Evolutionary conservation across 306 rosid species (phyloP).

Genomic region (Argentina anserina): DNA sequence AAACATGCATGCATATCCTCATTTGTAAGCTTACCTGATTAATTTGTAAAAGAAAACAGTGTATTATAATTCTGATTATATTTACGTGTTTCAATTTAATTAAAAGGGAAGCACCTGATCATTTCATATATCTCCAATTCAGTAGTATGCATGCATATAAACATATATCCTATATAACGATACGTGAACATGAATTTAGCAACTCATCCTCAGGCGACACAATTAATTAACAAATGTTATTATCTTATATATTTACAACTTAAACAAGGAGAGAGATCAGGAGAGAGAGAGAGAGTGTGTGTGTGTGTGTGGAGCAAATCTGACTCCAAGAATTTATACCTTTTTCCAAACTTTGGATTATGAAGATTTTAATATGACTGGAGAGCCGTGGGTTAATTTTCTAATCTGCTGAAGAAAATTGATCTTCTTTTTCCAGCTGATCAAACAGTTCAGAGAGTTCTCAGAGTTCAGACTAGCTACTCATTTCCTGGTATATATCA

Average conservation of each 20-base stretch:
- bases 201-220: background rate
- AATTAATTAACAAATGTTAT: background rate
- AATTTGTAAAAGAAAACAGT: background rate
- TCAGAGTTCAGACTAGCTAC: conserved; percentile 13
- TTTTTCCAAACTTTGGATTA: conserved; percentile 15
- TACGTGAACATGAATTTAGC: background rate
- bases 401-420: background rate
- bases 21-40: too few relatives aligned
- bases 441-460: conserved; percentile 16
- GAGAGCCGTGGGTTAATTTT: conserved; percentile 4
- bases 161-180: background rate
- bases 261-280: background rate
- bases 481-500: background rate
- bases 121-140: background rate
- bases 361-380: conserved; percentile 5
- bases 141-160: background rate
- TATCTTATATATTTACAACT: background rate
- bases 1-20: background rate
- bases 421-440: conserved; percentile 11
- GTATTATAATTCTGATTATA: background rate
- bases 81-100: background rate
- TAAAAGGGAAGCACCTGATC: conserved; percentile 1
- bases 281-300: background rate
- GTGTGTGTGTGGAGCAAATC: background rate
- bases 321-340: conserved; percentile 19